These are phyloP conservation scores for Leccinum obscurum DNA, from an alignment of 768 basidiomycete species.

Conservation along the genomic window DNA sequence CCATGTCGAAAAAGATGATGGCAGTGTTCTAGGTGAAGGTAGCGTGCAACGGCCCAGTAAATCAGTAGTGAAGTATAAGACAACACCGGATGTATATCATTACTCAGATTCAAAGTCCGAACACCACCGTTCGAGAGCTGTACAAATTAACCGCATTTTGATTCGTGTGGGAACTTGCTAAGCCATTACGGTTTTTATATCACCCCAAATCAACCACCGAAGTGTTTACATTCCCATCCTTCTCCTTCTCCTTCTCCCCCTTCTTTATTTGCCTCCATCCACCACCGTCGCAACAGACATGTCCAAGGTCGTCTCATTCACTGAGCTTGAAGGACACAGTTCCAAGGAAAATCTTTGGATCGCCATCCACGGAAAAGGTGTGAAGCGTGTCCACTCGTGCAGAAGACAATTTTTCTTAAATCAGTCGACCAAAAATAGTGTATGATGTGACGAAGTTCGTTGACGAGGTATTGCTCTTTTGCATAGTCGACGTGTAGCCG, in stretches of 20 bases:
- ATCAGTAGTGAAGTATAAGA: background rate
- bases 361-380: slow-evolving; percentile 85
- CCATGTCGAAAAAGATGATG: background rate
- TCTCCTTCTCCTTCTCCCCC: background rate
- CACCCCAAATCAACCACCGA: background rate
- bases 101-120: background rate
- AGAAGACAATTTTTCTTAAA: background rate
- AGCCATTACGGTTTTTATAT: slow-evolving; percentile 22
- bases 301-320: slow-evolving; percentile 61
- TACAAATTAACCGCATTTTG: background rate
- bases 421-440: slow-evolving; percentile 48
- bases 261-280: slow-evolving; percentile 16
- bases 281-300: slow-evolving; percentile 27
- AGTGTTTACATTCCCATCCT: slow-evolving; percentile 6
- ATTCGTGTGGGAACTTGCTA: slow-evolving; percentile 31
- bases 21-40: background rate
- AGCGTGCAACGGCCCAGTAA: background rate
- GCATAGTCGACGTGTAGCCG: background rate
- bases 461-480: slow-evolving; percentile 69
- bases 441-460: slow-evolving; percentile 93
- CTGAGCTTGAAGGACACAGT: slow-evolving; percentile 77
- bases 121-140: background rate
- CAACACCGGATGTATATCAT: background rate
- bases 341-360: slow-evolving; percentile 77
- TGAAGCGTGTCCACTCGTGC: slow-evolving; percentile 4